phyloP scores from a whole-genome alignment of 2,329 filamentous ascomycete genomes.

The Scedosporium apiospermum region DNA sequence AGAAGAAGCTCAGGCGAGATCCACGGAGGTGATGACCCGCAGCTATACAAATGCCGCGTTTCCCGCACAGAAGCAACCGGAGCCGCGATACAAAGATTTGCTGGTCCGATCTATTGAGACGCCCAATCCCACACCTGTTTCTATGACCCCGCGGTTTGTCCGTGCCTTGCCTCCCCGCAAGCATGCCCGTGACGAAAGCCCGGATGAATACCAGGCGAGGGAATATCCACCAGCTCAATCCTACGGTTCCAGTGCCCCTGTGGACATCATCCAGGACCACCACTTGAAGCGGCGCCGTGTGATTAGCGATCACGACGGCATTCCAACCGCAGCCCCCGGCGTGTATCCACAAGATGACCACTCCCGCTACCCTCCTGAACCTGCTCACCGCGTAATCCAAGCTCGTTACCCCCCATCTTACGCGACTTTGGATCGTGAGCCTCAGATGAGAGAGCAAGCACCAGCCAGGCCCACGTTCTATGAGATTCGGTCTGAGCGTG shows the following conservation, averaged over 20 bases:
- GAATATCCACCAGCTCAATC: neutral
- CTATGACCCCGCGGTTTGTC: conserved; percentile 4
- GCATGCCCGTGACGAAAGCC: conserved; percentile 1
- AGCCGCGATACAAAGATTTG: neutral
- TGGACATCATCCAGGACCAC: neutral
- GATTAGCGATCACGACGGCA: neutral
- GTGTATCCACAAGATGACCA: neutral
- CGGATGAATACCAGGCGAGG: neutral
- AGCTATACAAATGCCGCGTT: neutral
- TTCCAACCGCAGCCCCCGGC: neutral
- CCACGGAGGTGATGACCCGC: conserved; percentile 1
- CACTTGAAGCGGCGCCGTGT: conserved; percentile 4
- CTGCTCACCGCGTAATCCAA: neutral
- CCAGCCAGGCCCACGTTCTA: neutral
- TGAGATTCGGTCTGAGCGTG: neutral
- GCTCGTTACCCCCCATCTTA: neutral
- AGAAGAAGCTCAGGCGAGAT: neutral
- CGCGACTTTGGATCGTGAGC: neutral
- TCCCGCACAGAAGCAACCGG: neutral
- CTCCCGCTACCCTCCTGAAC: neutral
- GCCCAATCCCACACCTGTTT: neutral
- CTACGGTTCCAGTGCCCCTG: neutral
- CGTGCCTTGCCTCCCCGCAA: conserved; percentile 4
- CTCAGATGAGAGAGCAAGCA: neutral
- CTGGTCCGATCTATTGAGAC: conserved; percentile 5